Base-by-base conservation (phyloP, 1,139 yeast genomes). In the Suhomyces wounanorum region DNA sequence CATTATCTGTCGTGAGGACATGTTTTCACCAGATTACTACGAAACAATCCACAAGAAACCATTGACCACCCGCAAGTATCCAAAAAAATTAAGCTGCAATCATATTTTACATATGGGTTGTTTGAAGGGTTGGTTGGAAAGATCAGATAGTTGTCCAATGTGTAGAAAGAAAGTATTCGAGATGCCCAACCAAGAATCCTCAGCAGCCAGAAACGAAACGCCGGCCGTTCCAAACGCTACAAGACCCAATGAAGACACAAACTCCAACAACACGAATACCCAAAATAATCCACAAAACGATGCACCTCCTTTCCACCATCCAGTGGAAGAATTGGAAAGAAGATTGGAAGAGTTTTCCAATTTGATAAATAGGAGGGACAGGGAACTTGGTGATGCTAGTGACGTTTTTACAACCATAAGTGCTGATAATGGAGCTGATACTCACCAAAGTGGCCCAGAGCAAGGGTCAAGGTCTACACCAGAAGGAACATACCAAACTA, bases 61-160 rank as follows among this genome's bases (percentile, higher is more conserved):
- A 10, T 57, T 73, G 21, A 53, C 72, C 4, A 46, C 65, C 8
- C 78, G 92, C 53, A 72, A 77, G 50, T 77, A 71, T 43, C 96
- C 98, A 2, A 90, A 90, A 66, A 87, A 80, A 61, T 75, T 94
- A 49, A 77, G 75, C 1, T 94, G 99, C 72, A 87, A 89, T 17
- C 99, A 94, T 67, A 86, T 90, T 50, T 77, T 94, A 53, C 99
- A 94, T 66, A 75, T 87, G 72, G 94, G 96, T 2, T 94, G 99
- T 67, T 77, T 94, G 56, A 88, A 89, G 63, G 88, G 89, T 59
- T 94, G 99, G 99, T 75, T 94, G 58, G 96, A 89, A 62, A 78
- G 96, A 57, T 89, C 97, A 0, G 95, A 87, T 59, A 82, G 84
- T 28, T 94, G 99, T 70, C 99, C 99, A 0, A 83, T 92, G 51